These are phyloP conservation scores for Sugiyamaella novakii DNA, from an alignment of 1,139 yeast species.

Conservation along the genomic window DNA sequence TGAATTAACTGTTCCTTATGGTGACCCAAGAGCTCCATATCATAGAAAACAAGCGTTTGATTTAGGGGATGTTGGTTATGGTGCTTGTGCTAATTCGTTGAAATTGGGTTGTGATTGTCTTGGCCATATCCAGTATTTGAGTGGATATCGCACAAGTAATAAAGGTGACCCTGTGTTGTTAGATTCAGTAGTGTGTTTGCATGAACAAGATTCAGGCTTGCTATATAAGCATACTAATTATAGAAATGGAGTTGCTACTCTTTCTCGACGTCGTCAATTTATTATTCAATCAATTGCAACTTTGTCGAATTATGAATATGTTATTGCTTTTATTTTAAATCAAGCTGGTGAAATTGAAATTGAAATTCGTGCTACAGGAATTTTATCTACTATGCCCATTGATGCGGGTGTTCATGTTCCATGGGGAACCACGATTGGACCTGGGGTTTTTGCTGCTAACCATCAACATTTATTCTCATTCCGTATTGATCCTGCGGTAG, in stretches of 20 bases:
- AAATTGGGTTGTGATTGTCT: conserved; percentile 82
- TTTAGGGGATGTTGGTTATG: conserved; percentile 87
- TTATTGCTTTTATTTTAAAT: conserved; percentile 78
- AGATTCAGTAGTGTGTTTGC: conserved; percentile 78
- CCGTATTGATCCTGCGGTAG: conserved; percentile 77
- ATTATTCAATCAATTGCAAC: conserved; percentile 79
- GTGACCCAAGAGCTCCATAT: conserved; percentile 76
- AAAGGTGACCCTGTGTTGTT: conserved; percentile 69
- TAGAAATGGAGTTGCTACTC: conserved; percentile 77
- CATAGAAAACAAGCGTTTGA: conserved; percentile 85
- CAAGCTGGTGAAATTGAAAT: conserved; percentile 82
- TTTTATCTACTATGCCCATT: conserved; percentile 64
- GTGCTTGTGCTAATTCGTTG: conserved; percentile 78
- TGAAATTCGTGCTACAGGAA: conserved; percentile 79
- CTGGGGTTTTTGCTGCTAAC: conserved; percentile 79
- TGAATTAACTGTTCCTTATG: conserved; percentile 87
- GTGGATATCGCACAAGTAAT: conserved; percentile 69
- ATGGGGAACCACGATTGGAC: conserved; percentile 81
- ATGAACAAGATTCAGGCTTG: conserved; percentile 81
- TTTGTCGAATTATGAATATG: conserved; percentile 83
- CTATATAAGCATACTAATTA: conserved; percentile 81
- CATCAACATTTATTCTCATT: conserved; percentile 84
- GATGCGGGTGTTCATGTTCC: conserved; percentile 67
- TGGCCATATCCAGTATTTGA: conserved; percentile 79
- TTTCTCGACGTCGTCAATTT: conserved; percentile 73